Percentiles rank a stretch among this genome's conserved stretches.
These are phyloP conservation scores for Colletotrichum musicola DNA, from an alignment of 2,329 filamentous ascomycete species.

Conservation along the genomic window DNA sequence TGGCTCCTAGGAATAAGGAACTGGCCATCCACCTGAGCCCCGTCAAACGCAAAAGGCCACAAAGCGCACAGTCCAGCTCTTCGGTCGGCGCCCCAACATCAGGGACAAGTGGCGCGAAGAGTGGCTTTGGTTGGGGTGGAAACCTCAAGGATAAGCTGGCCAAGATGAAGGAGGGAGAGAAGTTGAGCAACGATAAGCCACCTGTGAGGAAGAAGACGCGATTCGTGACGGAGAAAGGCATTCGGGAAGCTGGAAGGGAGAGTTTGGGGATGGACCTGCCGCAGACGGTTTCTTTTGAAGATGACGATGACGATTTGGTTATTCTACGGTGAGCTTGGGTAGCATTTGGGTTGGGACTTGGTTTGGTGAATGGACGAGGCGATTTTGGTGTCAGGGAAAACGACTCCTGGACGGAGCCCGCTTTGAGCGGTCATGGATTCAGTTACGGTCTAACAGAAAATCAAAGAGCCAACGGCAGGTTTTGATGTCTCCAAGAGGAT, in stretches of 20 bases:
- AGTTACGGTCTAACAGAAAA: constrained; percentile 5
- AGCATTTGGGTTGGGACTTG: constrained; percentile 20
- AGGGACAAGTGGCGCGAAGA: constrained; percentile 41
- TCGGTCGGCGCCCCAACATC: constrained; percentile 42
- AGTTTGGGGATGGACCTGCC: constrained; percentile 71
- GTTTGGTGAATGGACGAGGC: neutral
- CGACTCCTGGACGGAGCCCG: constrained; percentile 26
- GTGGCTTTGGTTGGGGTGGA: constrained; percentile 69
- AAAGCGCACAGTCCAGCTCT: constrained; percentile 57
- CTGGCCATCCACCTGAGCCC: constrained; percentile 68
- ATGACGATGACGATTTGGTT: constrained; percentile 64
- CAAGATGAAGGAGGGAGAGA: constrained; percentile 73
- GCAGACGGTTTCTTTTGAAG: constrained; percentile 41
- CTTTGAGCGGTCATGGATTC: constrained; percentile 13
- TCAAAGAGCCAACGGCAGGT: neutral
- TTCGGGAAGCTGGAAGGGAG: constrained; percentile 81
- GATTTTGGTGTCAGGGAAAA: constrained; percentile 19
- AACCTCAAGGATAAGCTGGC: constrained; percentile 67
- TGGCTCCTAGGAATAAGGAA: constrained; percentile 53
- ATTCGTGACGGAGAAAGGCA: constrained; percentile 84
- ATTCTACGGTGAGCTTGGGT: constrained; percentile 50
- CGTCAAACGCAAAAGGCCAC: constrained; percentile 71
- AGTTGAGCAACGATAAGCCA: constrained; percentile 48
- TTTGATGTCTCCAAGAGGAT: neutral
- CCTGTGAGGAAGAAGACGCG: constrained; percentile 79